Base-by-base conservation (phyloP, 805 yeast species). In the Wickerhamiella hasegawae region DNA sequence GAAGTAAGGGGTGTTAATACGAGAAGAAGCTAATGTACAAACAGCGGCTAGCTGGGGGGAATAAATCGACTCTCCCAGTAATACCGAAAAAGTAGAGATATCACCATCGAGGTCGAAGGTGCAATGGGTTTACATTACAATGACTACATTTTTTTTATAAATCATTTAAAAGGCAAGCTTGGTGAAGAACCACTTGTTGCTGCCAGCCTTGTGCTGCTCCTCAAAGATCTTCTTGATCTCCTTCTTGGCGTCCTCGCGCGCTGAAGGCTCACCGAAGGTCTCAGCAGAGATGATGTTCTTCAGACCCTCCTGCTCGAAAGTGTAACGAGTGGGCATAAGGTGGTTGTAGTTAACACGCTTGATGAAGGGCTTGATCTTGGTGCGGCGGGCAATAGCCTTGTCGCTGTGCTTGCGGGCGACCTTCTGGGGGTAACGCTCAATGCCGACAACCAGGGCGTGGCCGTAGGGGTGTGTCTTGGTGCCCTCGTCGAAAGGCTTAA, bases 101-200 rank as follows among this genome's bases (percentile, higher is more conserved):
- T n/a, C n/a, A n/a, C n/a, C n/a, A n/a, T n/a, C n/a, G n/a, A n/a
- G n/a, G 21, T 21, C 9, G 9, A 4, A 21, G 10, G 28, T 26
- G 28, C 28, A 26, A 26, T 9, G 15, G 11, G 24, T 12, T 8
- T 26, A 26, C 28, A 26, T 26, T 8, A 26, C 28, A 9, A n/a
- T n/a, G n/a, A n/a, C n/a, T n/a, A n/a, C n/a, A n/a, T 10, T 31
- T 32, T 26, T 36, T 40, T 40, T 37, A 44, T 44, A 45, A 45
- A 46, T 48, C 35, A 33, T 32, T 74, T 80, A 82, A 71, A 82
- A 82, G 71, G 78, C 76, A 65, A 82, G 78, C 73, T 90, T 90
- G 68, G 94, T 76, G 85, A 90, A 90, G 76, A 90, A 90, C 98
- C 98, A 90, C 73, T 84, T 85, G 85, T 87, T 87, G 80, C 90